Evolutionary conservation across 2,329 filamentous ascomycete species (phyloP), one percentile per base, ranked within the genome.

Genomic region (Chrysosporium keratinophilum): DNA sequence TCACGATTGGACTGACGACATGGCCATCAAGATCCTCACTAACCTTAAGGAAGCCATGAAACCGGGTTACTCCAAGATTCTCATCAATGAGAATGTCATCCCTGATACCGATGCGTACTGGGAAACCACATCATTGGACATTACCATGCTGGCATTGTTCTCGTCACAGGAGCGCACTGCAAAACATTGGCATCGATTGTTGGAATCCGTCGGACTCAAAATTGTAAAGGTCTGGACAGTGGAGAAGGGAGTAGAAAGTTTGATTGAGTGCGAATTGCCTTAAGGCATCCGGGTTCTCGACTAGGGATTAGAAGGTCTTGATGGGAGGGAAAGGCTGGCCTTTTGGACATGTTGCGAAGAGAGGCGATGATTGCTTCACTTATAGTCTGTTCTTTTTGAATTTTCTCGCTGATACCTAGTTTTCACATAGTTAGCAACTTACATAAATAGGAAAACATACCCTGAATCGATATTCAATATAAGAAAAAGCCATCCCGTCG

Each of bases 11-110:
- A 59, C 64, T 3, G 65, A 70, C 54, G 58, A 61, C 1, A 57
- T 59, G 17, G 66, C 64, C 51, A 58, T 60, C 10, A 61, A 63
- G 20, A 71, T 71, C 42, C 63, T 71, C 1, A 50, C 52, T 1
- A 63, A 65, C 23, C 51, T 61, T 45, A 53, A 55, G 34, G 46
- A 52, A 10, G 56, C 60, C 37, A 61, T 63, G 62, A 57, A 62
- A 31, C 61, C 54, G 45, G 63, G 68, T 46, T 66, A 70, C 52
- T 70, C 66, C 2, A 68, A 70, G 43, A 52, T 76, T 2, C 59
- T 76, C 6, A 64, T 76, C 17, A 66, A 69, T 35, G 72, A 74
- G 37, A 65, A 66, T 43, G 58, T 70, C 1, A 58, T 74, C n/a
- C 68, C 68, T 7, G 64, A 69, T 10, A 62, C 50, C 3, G 64